Conservation (phyloP, 257 asterid genomes). For the Solanum phureja region DNA sequence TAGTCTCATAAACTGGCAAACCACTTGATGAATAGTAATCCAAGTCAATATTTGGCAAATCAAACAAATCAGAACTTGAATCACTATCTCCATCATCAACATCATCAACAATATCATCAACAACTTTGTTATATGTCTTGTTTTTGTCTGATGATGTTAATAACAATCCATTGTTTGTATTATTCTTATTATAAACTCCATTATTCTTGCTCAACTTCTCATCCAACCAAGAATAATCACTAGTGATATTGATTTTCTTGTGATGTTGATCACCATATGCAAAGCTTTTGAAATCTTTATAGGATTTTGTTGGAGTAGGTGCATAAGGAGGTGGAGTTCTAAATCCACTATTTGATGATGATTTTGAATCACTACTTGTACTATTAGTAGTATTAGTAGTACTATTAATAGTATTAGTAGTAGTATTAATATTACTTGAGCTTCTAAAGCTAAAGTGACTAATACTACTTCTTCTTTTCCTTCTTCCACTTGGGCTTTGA, state of each 20-base stretch:
- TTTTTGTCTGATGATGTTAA: constrained; percentile 17
- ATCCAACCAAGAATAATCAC: constrained; percentile 16
- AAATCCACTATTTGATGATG: constrained; percentile 29
- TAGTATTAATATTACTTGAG: neutral
- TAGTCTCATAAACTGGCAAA: constrained; percentile 42
- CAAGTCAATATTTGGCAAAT: constrained; percentile 61
- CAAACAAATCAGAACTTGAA: constrained; percentile 87
- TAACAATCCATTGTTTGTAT: neutral
- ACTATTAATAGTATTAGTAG: neutral
- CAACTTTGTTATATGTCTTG: constrained; percentile 17
- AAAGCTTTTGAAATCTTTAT: constrained; percentile 14
- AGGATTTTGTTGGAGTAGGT: constrained; percentile 40
- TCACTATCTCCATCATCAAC: constrained; percentile 67
- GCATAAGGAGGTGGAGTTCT: constrained; percentile 38
- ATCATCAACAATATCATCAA: constrained; percentile 18
- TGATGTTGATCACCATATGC: neutral
- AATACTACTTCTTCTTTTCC: constrained; percentile 67
- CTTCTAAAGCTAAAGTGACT: constrained; percentile 39
- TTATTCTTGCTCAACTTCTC: neutral
- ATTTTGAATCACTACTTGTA: constrained; percentile 12
- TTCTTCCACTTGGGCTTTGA: constrained; percentile 44
- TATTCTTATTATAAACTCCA: constrained; percentile 4
- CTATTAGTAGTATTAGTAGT: neutral
- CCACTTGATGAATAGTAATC: constrained; percentile 32
- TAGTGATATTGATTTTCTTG: neutral